Evolutionary conservation across 2,329 filamentous ascomycete species (phyloP).

Genomic region (Elsinoe ampelina): DNA sequence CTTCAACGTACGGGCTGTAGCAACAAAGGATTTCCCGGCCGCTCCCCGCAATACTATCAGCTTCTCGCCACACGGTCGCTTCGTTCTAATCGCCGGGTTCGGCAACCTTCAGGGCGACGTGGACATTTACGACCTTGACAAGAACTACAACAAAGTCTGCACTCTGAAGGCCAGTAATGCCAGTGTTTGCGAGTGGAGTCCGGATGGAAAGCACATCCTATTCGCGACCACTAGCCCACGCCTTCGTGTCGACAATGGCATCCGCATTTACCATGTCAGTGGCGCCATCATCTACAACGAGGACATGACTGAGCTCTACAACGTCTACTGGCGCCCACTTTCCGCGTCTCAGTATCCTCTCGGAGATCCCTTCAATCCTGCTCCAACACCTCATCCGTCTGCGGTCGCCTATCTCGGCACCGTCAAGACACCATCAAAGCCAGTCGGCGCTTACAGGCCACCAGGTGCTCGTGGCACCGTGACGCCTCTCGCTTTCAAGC

Average conservation of each 20-base stretch:
- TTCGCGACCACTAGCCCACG: conserved; percentile 96
- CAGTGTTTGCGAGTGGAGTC: conserved; percentile 94
- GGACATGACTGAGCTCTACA: conserved; percentile 90
- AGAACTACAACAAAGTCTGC: conserved; percentile 83
- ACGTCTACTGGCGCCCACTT: conserved; percentile 75
- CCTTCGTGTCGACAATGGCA: conserved; percentile 89
- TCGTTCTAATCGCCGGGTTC: conserved; percentile 89
- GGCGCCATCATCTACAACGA: conserved; percentile 89
- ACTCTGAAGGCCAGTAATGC: conserved; percentile 94
- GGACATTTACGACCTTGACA: conserved; percentile 92
- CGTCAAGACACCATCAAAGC: conserved; percentile 90
- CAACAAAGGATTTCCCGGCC: conserved; percentile 76
- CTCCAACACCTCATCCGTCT: conserved; percentile 73
- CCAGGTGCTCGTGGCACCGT: conserved; percentile 82
- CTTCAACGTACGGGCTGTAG: conserved; percentile 80
- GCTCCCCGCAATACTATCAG: conserved; percentile 87
- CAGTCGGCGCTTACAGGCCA: conserved; percentile 91
- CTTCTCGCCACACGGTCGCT: conserved; percentile 88
- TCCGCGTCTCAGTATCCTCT: conserved; percentile 50
- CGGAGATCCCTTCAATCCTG: conserved; percentile 61
- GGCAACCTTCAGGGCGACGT: conserved; percentile 96
- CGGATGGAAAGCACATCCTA: conserved; percentile 89
- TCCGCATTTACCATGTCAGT: conserved; percentile 88
- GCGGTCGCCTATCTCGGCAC: conserved; percentile 73
- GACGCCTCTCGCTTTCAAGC: conserved; percentile 91